Conservation (phyloP, 768 basidiomycete genomes). For the Naganishia onofrii region DNA sequence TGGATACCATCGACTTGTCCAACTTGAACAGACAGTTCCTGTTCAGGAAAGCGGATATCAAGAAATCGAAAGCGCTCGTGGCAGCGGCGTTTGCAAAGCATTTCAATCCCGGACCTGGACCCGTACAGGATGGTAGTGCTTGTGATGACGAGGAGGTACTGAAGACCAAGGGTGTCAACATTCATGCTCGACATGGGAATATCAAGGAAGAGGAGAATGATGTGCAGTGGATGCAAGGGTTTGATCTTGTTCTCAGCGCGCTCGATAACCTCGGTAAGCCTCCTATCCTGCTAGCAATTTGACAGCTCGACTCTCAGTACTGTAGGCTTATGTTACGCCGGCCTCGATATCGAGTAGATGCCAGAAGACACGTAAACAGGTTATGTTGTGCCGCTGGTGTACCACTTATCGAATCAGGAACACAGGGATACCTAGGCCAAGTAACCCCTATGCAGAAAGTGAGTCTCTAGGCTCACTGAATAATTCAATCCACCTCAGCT, state of each 20-base stretch:
- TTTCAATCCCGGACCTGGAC: conserved; percentile 45
- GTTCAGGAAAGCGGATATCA: conserved; percentile 94
- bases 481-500: neutral
- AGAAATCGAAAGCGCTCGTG: conserved; percentile 91
- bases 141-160: conserved; percentile 68
- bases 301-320: too few relatives aligned
- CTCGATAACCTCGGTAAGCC: conserved; percentile 85
- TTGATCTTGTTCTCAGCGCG: conserved; percentile 91
- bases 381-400: conserved; percentile 93
- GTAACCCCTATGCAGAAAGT: conserved; percentile 91
- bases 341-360: conserved; percentile 59
- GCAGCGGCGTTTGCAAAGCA: conserved; percentile 50
- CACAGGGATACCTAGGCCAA: conserved; percentile 94
- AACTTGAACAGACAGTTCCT: conserved; percentile 96
- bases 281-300: neutral
- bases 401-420: conserved; percentile 92
- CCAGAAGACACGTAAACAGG: conserved; percentile 90
- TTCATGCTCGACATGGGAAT: conserved; percentile 87
- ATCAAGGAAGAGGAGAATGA: conserved; percentile 91
- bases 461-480: neutral
- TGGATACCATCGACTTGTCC: conserved; percentile 97
- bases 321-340: neutral
- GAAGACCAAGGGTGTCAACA: conserved; percentile 67
- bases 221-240: conserved; percentile 81
- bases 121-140: conserved; percentile 68